Percentiles rank a stretch among this genome's conserved stretches.
phyloP scores from a whole-genome alignment of 1,139 yeast species.

The Geotrichum citri-aurantii region DNA sequence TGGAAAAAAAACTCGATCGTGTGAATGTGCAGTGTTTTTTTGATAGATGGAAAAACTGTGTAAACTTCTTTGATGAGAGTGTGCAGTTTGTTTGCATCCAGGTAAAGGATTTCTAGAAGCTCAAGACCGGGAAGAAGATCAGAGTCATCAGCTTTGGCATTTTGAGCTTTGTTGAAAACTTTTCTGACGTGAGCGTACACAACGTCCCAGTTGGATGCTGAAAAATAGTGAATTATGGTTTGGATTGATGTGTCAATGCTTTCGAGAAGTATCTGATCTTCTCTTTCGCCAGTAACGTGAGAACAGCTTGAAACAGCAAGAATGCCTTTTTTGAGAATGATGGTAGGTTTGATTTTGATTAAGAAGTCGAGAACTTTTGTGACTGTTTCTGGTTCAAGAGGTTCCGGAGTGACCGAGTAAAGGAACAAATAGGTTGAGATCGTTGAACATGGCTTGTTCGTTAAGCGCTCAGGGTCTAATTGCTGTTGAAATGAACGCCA shows the following conservation, averaged over 20 bases:
- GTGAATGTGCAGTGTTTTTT: conserved; percentile 51
- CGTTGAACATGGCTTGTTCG: background rate
- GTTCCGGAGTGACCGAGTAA: conserved; percentile 14
- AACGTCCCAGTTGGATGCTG: conserved; percentile 52
- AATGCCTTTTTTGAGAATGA: conserved; percentile 11
- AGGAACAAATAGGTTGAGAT: conserved; percentile 10
- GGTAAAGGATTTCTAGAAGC: conserved; percentile 45
- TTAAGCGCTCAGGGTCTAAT: conserved; percentile 6
- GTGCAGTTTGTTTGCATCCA: conserved; percentile 40
- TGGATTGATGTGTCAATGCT: conserved; percentile 47
- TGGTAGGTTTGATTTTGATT: conserved; percentile 16
- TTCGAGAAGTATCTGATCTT: conserved; percentile 24
- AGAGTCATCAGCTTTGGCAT: conserved; percentile 14
- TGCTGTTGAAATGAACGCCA: conserved; percentile 15
- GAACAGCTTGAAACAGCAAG: conserved; percentile 6
- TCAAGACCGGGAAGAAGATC: conserved; percentile 49
- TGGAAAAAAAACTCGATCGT: conserved; percentile 48
- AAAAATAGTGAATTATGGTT: conserved; percentile 44
- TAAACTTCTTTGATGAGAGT: conserved; percentile 41
- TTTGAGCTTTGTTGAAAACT: conserved; percentile 11
- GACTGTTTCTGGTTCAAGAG: conserved; percentile 12
- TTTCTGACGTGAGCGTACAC: conserved; percentile 21
- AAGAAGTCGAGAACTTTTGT: conserved; percentile 20
- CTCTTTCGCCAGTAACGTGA: background rate
- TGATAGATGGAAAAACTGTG: conserved; percentile 41